These are phyloP conservation scores for Usnea hakonensis DNA, from an alignment of 495 filamentous ascomycete genomes.

Conservation along the genomic window DNA sequence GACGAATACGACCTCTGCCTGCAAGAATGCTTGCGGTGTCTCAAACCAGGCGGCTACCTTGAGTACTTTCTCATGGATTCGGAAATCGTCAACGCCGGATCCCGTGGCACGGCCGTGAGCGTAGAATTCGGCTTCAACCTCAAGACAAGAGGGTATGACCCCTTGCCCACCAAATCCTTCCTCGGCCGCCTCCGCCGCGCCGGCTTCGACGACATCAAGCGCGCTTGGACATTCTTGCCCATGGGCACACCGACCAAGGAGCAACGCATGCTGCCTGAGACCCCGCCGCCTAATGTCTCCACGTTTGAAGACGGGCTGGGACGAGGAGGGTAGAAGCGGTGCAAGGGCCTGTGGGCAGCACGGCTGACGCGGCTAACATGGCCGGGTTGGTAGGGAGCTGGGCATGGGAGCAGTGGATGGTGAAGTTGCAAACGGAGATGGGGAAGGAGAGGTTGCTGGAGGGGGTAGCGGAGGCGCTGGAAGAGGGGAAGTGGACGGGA, in stretches of 20 bases:
- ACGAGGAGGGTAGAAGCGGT: constrained; percentile 46
- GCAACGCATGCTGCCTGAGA: constrained; percentile 38
- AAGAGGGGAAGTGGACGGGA: constrained; percentile 72
- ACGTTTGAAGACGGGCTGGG: constrained; percentile 39
- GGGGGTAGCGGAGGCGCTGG: constrained; percentile 68
- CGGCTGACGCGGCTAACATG: constrained; percentile 63
- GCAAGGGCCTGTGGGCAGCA: constrained; percentile 64
- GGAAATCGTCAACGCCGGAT: constrained; percentile 75
- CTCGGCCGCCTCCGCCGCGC: constrained; percentile 62
- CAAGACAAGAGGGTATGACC: constrained; percentile 79
- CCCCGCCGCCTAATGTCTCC: constrained; percentile 45
- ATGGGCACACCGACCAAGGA: constrained; percentile 59
- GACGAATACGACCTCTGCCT: constrained; percentile 89
- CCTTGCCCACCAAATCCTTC: constrained; percentile 70
- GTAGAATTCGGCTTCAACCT: constrained; percentile 87
- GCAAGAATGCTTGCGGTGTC: constrained; percentile 74
- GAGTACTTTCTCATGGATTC: constrained; percentile 87
- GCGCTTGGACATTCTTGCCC: constrained; percentile 84
- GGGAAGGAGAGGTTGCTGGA: constrained; percentile 64
- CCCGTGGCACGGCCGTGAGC: constrained; percentile 65
- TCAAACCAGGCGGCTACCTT: constrained; percentile 87
- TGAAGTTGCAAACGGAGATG: constrained; percentile 79
- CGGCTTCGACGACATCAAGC: constrained; percentile 71
- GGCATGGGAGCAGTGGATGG: constrained; percentile 95
- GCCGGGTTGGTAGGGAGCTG: constrained; percentile 78